Conservation (phyloP, 257 asterid genomes). For the Solanum chilense region DNA sequence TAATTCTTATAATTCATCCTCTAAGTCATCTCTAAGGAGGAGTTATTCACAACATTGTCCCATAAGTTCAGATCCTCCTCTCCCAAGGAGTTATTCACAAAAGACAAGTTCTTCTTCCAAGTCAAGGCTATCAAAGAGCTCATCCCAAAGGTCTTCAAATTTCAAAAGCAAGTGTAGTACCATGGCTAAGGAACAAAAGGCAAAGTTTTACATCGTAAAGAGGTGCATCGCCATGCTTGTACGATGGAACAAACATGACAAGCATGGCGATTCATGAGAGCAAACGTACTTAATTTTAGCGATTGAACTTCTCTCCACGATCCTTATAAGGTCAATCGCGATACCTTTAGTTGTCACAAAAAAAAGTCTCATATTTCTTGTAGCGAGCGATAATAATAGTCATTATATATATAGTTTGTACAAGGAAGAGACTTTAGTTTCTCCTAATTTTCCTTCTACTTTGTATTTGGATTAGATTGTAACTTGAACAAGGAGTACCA, state of each 20-base stretch:
- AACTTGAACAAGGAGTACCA: background rate
- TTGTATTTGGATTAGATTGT: background rate
- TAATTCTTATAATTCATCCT: background rate
- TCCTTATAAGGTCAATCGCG: background rate
- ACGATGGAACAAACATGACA: slow-evolving; percentile 1
- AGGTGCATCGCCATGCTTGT: background rate
- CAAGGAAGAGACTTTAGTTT: background rate
- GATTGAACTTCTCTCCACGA: background rate
- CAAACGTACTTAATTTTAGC: too few species aligned
- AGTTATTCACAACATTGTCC: slow-evolving; percentile 2
- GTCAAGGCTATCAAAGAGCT: background rate
- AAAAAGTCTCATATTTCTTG: background rate
- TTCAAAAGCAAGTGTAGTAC: background rate
- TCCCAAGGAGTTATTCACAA: background rate
- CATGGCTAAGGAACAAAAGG: background rate
- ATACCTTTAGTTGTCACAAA: background rate
- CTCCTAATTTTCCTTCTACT: background rate
- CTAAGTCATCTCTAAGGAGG: background rate
- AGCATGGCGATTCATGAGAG: background rate
- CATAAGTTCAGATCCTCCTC: background rate
- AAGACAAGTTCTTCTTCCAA: background rate
- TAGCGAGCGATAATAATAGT: background rate
- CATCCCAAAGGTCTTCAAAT: background rate
- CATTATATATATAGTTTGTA: background rate
- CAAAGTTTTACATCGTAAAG: background rate